These are phyloP conservation scores for Sclerotinia sclerotiorum DNA, from an alignment of 2,329 filamentous ascomycete genomes.

Conservation along the genomic window DNA sequence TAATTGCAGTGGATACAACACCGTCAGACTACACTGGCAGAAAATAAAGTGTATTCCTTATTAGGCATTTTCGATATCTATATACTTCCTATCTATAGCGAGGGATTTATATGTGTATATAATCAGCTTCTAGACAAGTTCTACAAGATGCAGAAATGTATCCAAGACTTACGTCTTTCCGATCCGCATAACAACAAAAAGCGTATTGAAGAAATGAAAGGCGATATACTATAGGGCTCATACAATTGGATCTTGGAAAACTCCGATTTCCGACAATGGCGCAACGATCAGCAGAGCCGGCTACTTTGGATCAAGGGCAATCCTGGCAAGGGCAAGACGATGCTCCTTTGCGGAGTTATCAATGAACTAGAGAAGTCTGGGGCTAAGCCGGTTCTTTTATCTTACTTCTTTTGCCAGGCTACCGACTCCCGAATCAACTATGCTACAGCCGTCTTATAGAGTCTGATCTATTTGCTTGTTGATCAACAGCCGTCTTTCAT, in stretches of 20 bases:
- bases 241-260: background rate
- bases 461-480: conserved; percentile 20
- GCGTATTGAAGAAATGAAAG: background rate
- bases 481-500: conserved; percentile 12
- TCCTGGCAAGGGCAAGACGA: conserved; percentile 15
- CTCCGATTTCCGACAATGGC: conserved; percentile 7
- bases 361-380: background rate
- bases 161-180: too few relatives aligned
- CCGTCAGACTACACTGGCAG: too few relatives aligned
- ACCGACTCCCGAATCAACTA: background rate
- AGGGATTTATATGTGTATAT: too few relatives aligned
- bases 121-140: too few relatives aligned
- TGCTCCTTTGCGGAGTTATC: conserved; percentile 12
- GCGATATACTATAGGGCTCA: background rate
- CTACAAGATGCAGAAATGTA: too few relatives aligned
- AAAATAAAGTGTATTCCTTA: too few relatives aligned
- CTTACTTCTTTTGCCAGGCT: conserved; percentile 15
- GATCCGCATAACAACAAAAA: conserved; percentile 12
- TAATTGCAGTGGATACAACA: too few relatives aligned
- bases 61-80: too few relatives aligned
- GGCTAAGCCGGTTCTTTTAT: background rate
- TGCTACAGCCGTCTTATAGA: background rate
- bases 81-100: too few relatives aligned
- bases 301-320: conserved; percentile 4
- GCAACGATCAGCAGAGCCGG: background rate